A percentile compares a stretch with the other conserved stretches of the same genome.
These are phyloP conservation scores for Solioccasus polychromus DNA, from an alignment of 768 basidiomycete species.

Conservation along the genomic window DNA sequence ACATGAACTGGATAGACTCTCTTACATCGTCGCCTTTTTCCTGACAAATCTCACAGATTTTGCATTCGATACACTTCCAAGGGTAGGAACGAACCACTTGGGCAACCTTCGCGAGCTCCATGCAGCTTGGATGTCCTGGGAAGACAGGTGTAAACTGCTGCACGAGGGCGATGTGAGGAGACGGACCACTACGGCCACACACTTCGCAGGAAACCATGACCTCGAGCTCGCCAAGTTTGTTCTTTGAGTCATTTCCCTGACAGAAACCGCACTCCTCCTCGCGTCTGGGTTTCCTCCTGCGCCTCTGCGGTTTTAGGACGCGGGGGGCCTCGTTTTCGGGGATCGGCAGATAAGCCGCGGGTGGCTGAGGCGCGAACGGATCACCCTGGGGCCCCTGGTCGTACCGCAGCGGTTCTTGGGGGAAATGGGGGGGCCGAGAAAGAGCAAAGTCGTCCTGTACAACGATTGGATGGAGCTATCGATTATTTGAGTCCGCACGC, in stretches of 20 bases:
- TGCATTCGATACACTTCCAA: slow-evolving; percentile 92
- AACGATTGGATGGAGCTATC: slow-evolving; percentile 26
- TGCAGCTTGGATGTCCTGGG: slow-evolving; percentile 84
- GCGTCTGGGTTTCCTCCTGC: slow-evolving; percentile 43
- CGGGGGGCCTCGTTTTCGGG: slow-evolving; percentile 41
- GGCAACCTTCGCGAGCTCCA: slow-evolving; percentile 58
- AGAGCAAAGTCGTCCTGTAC: slow-evolving; percentile 29
- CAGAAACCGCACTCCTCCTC: slow-evolving; percentile 81
- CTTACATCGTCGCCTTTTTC: slow-evolving; percentile 88
- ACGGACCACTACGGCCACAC: slow-evolving; percentile 80
- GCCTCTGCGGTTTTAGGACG: slow-evolving; percentile 44
- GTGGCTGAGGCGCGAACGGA: slow-evolving; percentile 71
- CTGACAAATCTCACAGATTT: slow-evolving; percentile 84
- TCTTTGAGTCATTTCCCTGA: slow-evolving; percentile 57
- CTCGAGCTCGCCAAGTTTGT: slow-evolving; percentile 58
- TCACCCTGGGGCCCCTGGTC: slow-evolving; percentile 78
- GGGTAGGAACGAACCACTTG: slow-evolving; percentile 66
- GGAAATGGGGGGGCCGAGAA: slow-evolving; percentile 18
- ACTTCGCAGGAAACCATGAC: slow-evolving; percentile 73
- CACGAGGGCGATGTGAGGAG: neutral
- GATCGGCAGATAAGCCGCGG: slow-evolving; percentile 49
- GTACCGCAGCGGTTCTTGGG: slow-evolving; percentile 47
- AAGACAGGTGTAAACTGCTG: slow-evolving; percentile 1
- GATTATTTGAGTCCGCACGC: slow-evolving; percentile 14
- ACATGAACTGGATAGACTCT: slow-evolving; percentile 17